Evolutionary conservation across 2,329 filamentous ascomycete genomes (phyloP), one percentile per base, ranked within the genome.

Genomic region (Fusarium temperatum): DNA sequence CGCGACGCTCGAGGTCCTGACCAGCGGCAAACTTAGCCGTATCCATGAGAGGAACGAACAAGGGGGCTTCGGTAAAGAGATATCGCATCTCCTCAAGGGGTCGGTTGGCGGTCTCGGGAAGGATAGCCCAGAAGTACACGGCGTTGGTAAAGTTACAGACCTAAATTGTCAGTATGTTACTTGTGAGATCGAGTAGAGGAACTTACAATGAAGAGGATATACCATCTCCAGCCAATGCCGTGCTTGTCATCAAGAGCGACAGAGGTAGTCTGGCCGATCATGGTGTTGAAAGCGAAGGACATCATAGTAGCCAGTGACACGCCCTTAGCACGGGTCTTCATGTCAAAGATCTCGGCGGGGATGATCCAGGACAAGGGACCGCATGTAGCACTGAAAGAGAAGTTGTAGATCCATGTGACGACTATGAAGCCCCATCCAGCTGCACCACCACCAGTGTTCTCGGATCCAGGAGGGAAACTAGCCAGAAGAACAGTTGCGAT

Each of bases 321-420:
- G 76, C 92, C 92, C 83, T 93, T 93, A 48, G 89, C 87, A 41
- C 92, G 88, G 1, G 92, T 94, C 70, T 90, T 88, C 8, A 91
- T 94, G 81, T 94, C 92, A 80, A 94, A 94, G 28, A 94, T 91
- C 78, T 94, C 92, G 57, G 92, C 90, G 0, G 88, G 89, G 62
- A 90, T 89, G 73, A 88, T 87, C 87, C 81, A 87, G 4, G 69
- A 72, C 5, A 72, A 30, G 15, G 69, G 69, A 32, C 69, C 69
- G 1, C 69, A 72, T 2, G 69, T 72, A 20, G 69, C 69, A 0
- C 63, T 68, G 48, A 72, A 72, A 3, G 63, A 72, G 38, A 72
- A 72, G 44, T 72, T 72, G 44, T 72, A 72, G 18, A 68, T 26
- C 69, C 69, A 72, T 17, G 69, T 72, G 1, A 72, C 69, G 8